Evolutionary conservation across 192 early-diverging fungal genomes (phyloP).

Genomic region (Entomortierella lignicola): DNA sequence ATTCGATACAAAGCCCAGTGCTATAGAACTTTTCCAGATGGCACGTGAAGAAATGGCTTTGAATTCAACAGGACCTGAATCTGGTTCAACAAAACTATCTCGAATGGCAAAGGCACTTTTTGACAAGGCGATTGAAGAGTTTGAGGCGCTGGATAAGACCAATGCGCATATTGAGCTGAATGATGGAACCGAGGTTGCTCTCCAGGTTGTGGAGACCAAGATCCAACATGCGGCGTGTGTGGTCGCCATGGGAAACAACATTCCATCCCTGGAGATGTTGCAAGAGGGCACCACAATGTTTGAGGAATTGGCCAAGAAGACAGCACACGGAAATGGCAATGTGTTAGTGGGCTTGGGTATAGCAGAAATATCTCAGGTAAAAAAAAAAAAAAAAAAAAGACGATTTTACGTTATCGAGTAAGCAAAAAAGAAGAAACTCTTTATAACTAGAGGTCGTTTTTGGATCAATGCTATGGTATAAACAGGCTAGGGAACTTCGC

Average conservation of each 20-base stretch:
- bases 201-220: conserved; percentile 23
- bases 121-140: conserved; percentile 67
- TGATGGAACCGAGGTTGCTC: conserved; percentile 44
- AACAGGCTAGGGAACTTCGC: conserved; percentile 25
- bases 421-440: too few relatives aligned
- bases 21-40: conserved; percentile 69
- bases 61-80: not conserved
- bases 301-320: conserved; percentile 43
- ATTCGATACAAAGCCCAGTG: conserved; percentile 63
- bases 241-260: conserved; percentile 25
- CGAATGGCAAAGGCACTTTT: conserved; percentile 60
- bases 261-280: conserved; percentile 38
- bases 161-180: conserved; percentile 53
- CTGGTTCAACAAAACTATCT: conserved; percentile 10
- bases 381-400: not conserved
- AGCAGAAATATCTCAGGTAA: conserved; percentile 36
- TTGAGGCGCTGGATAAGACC: conserved; percentile 55
- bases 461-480: not conserved
- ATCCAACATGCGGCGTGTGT: conserved; percentile 46
- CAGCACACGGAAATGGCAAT: conserved; percentile 14
- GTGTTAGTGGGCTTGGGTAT: conserved; percentile 35
- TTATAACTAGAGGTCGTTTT: too few relatives aligned
- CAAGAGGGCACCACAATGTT: conserved; percentile 44
- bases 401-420: too few relatives aligned
- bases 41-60: conserved; percentile 59